Base-by-base conservation (phyloP, 1,284 basidiomycete genomes). In the Rhodotorula sp. region DNA sequence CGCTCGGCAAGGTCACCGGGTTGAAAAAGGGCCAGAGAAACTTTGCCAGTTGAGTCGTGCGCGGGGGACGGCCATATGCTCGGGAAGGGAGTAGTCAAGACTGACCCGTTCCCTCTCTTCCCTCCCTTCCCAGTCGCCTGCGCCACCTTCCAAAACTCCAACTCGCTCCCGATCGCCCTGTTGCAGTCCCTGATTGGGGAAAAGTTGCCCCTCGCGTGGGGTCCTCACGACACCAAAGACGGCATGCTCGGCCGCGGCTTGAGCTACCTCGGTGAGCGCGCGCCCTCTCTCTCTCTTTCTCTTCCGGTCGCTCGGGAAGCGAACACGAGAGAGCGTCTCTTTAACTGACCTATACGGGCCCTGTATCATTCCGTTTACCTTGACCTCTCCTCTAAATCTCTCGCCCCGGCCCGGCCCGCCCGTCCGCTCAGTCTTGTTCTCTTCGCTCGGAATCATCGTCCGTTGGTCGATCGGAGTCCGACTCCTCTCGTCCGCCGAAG, bases 391-490 rank as follows among this genome's bases (percentile, higher is more conserved):
- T n/a, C n/a, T n/a, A n/a, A n/a, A n/a, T n/a, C n/a, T n/a, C n/a
- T n/a, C n/a, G n/a, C n/a, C n/a, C n/a, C n/a, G n/a, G n/a, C n/a
- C n/a, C n/a, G n/a, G n/a, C n/a, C n/a, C n/a, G n/a, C n/a, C n/a
- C n/a, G n/a, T n/a, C n/a, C n/a, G n/a, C 37, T 12, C 37, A 42
- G 81, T 83, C 60, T 77, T 83, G 37, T 83, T 81, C 72, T 82
- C 80, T 45, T 82, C 81, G 3, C 78, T 83, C 56, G 82, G 82
- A 60, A 81, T 82, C 76, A 80, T 83, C 53, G 76, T 82, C 20
- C 79, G 82, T 22, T 83, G 82, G 82, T 80, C 79, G 44, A 73
- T 82, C 58, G 82, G 81, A 6, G 81, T 82, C 18, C 76, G 79
- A n/a, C 78, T 83, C 17, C 75, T 83, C 26, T 78, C 79, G n/a